Evolutionary conservation across 1,284 basidiomycete species (phyloP), one percentile per base, ranked within the genome.

Genomic region (Pascua guehoae): DNA sequence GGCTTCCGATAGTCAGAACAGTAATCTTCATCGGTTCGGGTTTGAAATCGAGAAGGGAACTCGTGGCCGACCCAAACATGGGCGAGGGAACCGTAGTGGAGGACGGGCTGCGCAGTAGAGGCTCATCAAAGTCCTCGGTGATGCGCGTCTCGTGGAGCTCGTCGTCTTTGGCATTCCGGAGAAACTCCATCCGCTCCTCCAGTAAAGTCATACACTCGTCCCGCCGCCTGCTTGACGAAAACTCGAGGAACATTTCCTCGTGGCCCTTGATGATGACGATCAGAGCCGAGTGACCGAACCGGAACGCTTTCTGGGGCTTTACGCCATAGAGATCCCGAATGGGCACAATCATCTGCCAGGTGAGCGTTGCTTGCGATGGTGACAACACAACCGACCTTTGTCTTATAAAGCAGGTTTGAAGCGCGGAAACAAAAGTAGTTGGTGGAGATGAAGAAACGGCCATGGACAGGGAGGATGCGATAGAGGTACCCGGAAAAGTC

Each of bases 191-290:
- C 71, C 93, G 89, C 39, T 83, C 81, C 61, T 93, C 86, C 47
- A 98, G 79, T 15, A 92, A 79, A 4, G 74, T 74, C 15, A 88
- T 82, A 68, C 94, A 91, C 4, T 86, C 84, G 58, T 86, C 82
- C 39, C 93, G 84, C 51, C 89, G 86, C 52, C 89, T 85, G 56
- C 86, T 82, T 11, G 86, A 86, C 44, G 83, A 80, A 70, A 98
- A 95, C 76, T 98, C 95, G 65, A 98, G 88, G 79, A 98, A 98
- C 2, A 98, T 81, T 71, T 98, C 95, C 78, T 98, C 95, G 71
- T 97, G 89, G 0, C 95, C 95, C 68, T 89, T 89, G 64, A 98
- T 86, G 53, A 96, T 88, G 57, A 98, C 81, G 37, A 91, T 86
- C 17, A 98, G 83, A 8, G 92, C 95, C 64, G 89, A 85, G 67